Base-by-base conservation (phyloP, 108 stramenopile genomes). In the Licmophora abbreviata region DNA sequence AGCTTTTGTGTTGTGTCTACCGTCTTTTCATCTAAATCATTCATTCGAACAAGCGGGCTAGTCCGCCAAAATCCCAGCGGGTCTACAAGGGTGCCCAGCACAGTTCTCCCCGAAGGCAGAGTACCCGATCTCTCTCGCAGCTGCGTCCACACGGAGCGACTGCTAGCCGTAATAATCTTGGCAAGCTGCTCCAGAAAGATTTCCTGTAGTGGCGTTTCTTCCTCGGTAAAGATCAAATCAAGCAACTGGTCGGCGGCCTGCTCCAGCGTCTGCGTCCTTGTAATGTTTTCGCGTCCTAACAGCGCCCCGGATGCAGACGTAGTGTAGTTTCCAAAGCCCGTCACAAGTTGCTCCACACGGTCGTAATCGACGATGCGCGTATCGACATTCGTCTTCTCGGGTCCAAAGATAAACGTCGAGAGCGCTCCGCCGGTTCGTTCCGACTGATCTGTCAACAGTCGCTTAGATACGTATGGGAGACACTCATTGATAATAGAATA, bases 401-500 rank as follows among this genome's bases (percentile, higher is more conserved):
- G 81, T 29, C 95, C 95, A 64, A 94, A 96, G 25, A 96, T 76
- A 56, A 96, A 96, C 7, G 91, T 91, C 3, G 78, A 71, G 11
- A 97, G 74, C 10, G 94, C 94, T 1, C 76, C 79, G 6, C 86
- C 84, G 54, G 89, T 81, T 9, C 85, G 72, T 32, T 80, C 81
- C 3, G 61, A 59, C 59, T 85, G 80, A 54, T 97, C 94, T 18
- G 94, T 93, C 24, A 97, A 58, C 6, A 97, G 66, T 8, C 94
- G 83, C 18, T 92, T 87, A 21, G 83, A 82, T 0, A 97, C 83
- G 54, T 95, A 97, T 5, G 94, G 96, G 11, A 88, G 62, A 62
- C 96, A 97, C 64, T 94, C 94, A 27, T 94, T 84, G 50, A 97
- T 88, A 58, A 97, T 95, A 35, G 86, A 86, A 58, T 97, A 97